Base-by-base conservation (phyloP, 2,329 filamentous ascomycete species). In the Nigrospora sphaerica region DNA sequence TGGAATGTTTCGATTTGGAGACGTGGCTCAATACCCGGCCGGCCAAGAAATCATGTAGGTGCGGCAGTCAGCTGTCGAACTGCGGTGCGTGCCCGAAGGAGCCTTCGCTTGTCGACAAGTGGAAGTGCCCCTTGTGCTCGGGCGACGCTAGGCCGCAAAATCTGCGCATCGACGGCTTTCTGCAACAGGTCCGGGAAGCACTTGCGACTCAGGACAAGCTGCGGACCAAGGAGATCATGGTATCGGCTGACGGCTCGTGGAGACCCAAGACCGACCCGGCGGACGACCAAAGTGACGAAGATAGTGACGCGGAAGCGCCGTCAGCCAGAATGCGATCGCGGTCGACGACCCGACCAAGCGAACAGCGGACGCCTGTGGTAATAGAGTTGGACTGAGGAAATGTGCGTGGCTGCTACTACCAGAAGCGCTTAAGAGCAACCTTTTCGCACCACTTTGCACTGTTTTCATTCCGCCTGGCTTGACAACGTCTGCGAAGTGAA, bases 1-100 rank as follows among this genome's bases (percentile, higher is more conserved):
- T 85, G 33, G 88, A 96, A 60, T 95, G 90, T 60, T 96, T 97
- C 60, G 92, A 97, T 61, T 79, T 96, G 9, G 77, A 86, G 17
- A 91, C 80, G 1, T 97, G 88, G 70, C 75, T 98, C 10, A 64
- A 72, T 13, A 88, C 85, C 6, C 80, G 88, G 37, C 70, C 72
- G 6, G 65, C 67, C 13, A 75, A 74, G 49, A 61, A 65, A 19
- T 53, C 57, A 19, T 54, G 53, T 19, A 55, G 54, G 31, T 74
- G 70, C 53, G 55, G 58, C 42, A 61, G 70, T 43, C 47, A 52
- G 19, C 51, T 54, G 18, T 44, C 62, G 42, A 55, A 61, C 35
- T 73, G 74, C 45, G 47, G 49, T 12, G 46, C 33, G 1, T 74
- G 70, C 53, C 55, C 58, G 12, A 60, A 55, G 39, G 74, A 83